Percentiles rank a stretch among this genome's conserved stretches.
phyloP scores from a whole-genome alignment of 2,329 filamentous ascomycete genomes.

The Apiospora rasikravindrae region DNA sequence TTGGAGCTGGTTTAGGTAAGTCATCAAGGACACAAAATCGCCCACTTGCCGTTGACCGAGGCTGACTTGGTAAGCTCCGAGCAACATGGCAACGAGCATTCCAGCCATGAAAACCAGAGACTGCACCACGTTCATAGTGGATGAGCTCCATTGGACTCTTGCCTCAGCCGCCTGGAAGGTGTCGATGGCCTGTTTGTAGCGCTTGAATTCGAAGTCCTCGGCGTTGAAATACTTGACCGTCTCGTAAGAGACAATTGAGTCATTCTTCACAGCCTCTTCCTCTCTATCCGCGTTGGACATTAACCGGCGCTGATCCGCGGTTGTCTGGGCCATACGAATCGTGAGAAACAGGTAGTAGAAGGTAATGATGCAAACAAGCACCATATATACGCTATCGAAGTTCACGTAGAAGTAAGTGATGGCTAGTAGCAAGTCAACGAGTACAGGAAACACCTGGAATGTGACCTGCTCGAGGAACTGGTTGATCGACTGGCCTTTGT shows the following conservation, averaged over 20 bases:
- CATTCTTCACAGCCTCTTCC: constrained; percentile 97
- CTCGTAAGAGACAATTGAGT: constrained; percentile 98
- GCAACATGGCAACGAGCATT: constrained; percentile 72
- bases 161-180: constrained; percentile 78
- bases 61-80: constrained; percentile 79
- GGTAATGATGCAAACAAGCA: constrained; percentile 87
- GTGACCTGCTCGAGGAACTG: constrained; percentile 96
- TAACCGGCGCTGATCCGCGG: constrained; percentile 86
- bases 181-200: constrained; percentile 73
- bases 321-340: constrained; percentile 91
- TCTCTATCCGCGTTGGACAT: constrained; percentile 96
- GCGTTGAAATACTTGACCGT: constrained; percentile 92
- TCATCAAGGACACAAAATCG: constrained; percentile 74
- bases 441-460: constrained; percentile 94
- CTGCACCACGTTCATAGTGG: constrained; percentile 81
- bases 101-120: constrained; percentile 81
- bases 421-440: constrained; percentile 85
- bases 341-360: constrained; percentile 98
- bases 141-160: constrained; percentile 76
- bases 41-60: constrained; percentile 69
- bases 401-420: constrained; percentile 78
- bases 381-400: constrained; percentile 89
- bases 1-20: constrained; percentile 81
- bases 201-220: constrained; percentile 76
- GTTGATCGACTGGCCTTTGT: constrained; percentile 96